Evolutionary conservation across 1,284 basidiomycete genomes (phyloP), one percentile per base, ranked within the genome.

Genomic region (Neonothopanus nambi): DNA sequence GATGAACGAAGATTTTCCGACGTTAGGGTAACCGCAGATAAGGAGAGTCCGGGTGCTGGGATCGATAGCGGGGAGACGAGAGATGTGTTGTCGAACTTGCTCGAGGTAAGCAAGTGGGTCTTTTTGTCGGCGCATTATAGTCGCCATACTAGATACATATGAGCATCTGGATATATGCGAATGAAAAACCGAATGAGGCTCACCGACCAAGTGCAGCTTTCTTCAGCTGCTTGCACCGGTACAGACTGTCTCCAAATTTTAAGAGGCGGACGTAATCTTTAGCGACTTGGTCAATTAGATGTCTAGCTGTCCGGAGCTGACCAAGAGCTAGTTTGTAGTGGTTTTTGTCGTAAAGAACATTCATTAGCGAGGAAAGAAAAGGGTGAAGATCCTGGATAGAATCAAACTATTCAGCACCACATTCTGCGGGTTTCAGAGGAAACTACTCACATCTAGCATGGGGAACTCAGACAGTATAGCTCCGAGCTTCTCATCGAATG

Each of bases 291-390:
- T 96, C 93, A 63, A 98, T 96, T 47, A 98, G 79, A 79, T 98
- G 95, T 46, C 90, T 82, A 2, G 91, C 91, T 1, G 95, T 98
- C 59, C 95, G 89, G 57, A 98, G 84, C 69, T 98, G 95, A 59
- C 95, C 95, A 21, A 98, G 78, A 4, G 95, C 95, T 50, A 98
- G 90, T 75, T 97, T 98, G 84, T 97, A 98, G 70, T 98, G 95
- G 67, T 97, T 97, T 76, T 97, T 98, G 81, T 98, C 95, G 74
- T 98, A 98, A 33, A 98, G 81, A 11, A 98, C 95, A 70, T 98
- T 98, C 79, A 98, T 86, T 30, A 98, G 78, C 2, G 93, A 95
- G 3, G 93, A 84, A 24, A 97, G 79, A 79, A 98, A 98, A 2
- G 95, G 95, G 70, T 98, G 95, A 7, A 98, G 78, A 67, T 98